phyloP scores from a whole-genome alignment of 805 yeast species.

The Candida sonorensis region DNA sequence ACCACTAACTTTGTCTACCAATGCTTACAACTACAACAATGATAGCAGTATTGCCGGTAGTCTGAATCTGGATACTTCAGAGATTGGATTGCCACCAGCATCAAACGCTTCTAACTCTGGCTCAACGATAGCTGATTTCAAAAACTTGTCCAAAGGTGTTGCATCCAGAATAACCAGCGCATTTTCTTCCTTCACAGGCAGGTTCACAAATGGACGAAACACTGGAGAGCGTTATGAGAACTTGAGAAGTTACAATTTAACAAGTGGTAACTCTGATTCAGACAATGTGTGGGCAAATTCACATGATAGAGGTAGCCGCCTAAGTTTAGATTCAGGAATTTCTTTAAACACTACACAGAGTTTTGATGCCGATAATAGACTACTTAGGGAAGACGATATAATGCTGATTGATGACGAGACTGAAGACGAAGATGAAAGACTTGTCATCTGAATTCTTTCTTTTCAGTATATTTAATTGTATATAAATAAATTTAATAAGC shows the following conservation, averaged over 20 bases:
- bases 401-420: conserved; percentile 21
- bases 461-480: no score
- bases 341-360: conserved; percentile 17
- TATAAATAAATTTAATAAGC: no score
- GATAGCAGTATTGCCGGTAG: no score
- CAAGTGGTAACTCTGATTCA: conserved; percentile 7
- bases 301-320: conserved; percentile 6
- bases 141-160: background rate
- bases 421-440: conserved; percentile 10
- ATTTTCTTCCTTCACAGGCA: background rate
- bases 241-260: conserved; percentile 18
- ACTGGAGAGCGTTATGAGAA: conserved; percentile 9
- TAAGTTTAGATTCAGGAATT: conserved; percentile 20
- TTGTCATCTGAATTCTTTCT: no score
- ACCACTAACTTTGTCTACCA: conserved; percentile 13
- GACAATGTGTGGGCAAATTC: background rate
- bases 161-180: conserved; percentile 1
- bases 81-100: background rate
- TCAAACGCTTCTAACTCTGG: background rate
- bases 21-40: background rate
- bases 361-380: conserved; percentile 24
- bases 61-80: background rate
- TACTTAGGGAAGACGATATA: conserved; percentile 24
- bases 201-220: background rate
- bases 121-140: background rate